Conservation (phyloP, 106 monocot species). For the Acorus gramineus region DNA sequence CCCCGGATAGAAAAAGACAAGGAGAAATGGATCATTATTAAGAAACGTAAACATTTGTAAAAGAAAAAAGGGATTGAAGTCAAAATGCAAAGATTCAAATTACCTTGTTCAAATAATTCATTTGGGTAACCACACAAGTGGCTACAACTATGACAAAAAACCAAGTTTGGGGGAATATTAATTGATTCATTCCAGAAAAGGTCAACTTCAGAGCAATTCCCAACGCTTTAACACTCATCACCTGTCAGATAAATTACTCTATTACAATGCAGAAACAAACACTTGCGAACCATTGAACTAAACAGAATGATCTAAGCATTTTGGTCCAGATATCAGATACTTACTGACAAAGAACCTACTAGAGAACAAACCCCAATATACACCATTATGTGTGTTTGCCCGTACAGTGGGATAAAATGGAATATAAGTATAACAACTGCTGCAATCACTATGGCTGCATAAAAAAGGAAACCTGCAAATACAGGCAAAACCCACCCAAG, state of each 20-base stretch:
- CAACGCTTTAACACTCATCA: constrained; percentile 63
- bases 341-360: constrained; percentile 79
- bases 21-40: too few relatives aligned
- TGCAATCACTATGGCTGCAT: constrained; percentile 44
- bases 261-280: constrained; percentile 1
- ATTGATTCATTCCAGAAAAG: constrained; percentile 54
- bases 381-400: constrained; percentile 82
- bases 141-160: constrained; percentile 29
- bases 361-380: constrained; percentile 86
- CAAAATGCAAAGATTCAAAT: neutral
- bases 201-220: constrained; percentile 65
- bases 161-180: constrained; percentile 60
- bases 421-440: constrained; percentile 53
- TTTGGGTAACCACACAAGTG: constrained; percentile 37
- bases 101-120: constrained; percentile 67
- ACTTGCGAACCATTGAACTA: neutral
- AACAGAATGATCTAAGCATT: too few relatives aligned
- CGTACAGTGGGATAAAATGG: constrained; percentile 58
- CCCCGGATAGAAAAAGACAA: too few relatives aligned
- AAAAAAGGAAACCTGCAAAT: constrained; percentile 60
- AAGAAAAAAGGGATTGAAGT: too few relatives aligned
- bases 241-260: constrained; percentile 17
- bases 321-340: constrained; percentile 4
- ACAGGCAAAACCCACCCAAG: too few relatives aligned
- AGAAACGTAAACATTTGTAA: too few relatives aligned